These are phyloP conservation scores for Fusarium sulawesiense DNA, from an alignment of 2,329 filamentous ascomycete species.

Conservation along the genomic window DNA sequence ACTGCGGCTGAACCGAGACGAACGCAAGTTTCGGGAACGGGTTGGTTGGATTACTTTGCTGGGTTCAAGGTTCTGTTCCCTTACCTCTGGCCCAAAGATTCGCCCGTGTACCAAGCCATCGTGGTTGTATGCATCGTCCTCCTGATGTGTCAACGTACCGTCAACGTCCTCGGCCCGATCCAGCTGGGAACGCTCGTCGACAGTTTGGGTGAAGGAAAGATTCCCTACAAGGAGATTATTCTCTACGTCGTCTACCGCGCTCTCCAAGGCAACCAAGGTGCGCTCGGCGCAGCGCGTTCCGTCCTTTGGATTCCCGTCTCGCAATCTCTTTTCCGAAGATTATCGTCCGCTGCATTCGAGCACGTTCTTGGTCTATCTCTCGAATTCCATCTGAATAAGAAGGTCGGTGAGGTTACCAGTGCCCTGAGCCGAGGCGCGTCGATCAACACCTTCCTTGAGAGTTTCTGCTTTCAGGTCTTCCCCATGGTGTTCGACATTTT, in stretches of 20 bases:
- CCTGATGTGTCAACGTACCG: constrained; percentile 55
- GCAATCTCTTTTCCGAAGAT: constrained; percentile 56
- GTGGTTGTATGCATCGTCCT: constrained; percentile 57
- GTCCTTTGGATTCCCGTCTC: constrained; percentile 62
- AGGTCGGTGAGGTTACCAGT: constrained; percentile 63
- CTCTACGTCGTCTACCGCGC: constrained; percentile 59
- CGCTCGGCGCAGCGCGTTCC: constrained; percentile 55
- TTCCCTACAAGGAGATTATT: constrained; percentile 57
- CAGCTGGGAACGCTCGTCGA: constrained; percentile 57
- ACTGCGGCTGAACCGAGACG: constrained; percentile 35
- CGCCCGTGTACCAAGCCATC: constrained; percentile 53
- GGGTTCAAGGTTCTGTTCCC: constrained; percentile 59
- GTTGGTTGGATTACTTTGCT: constrained; percentile 60
- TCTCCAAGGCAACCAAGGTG: constrained; percentile 60
- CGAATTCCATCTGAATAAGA: constrained; percentile 64
- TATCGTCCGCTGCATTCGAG: constrained; percentile 60
- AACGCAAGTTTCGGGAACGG: constrained; percentile 50
- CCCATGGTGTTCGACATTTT: constrained; percentile 63
- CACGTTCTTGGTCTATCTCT: constrained; percentile 60
- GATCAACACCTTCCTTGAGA: constrained; percentile 62
- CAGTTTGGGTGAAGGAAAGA: constrained; percentile 53
- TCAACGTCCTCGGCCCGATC: constrained; percentile 58
- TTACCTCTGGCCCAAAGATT: constrained; percentile 60
- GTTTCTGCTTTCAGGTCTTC: constrained; percentile 61
- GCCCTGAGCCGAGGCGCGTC: constrained; percentile 60